A percentile compares a stretch with the other conserved stretches of the same genome.
Evolutionary conservation across 306 rosid genomes (phyloP).

Genomic region (Leucaena leucocephala): DNA sequence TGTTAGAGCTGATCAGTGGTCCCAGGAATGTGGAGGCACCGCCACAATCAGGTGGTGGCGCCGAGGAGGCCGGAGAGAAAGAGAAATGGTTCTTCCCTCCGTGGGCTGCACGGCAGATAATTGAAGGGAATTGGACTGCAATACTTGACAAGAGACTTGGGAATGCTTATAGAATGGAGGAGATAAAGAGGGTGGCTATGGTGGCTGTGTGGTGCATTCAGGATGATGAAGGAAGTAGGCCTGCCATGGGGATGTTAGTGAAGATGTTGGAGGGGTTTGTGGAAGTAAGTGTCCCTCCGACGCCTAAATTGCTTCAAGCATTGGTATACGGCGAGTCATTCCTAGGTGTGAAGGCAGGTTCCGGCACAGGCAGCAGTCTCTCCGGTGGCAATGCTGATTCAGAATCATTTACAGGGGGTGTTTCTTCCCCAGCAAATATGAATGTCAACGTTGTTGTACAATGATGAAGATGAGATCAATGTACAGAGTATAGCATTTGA

Average conservation of each 20-base stretch:
- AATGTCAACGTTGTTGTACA: conserved; percentile 44
- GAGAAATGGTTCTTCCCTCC: conserved; percentile 91
- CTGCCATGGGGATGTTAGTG: conserved; percentile 78
- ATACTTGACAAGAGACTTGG: conserved; percentile 69
- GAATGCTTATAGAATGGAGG: conserved; percentile 47
- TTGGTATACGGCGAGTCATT: conserved; percentile 79
- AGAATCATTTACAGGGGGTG: conserved; percentile 53
- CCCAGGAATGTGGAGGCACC: conserved; percentile 70
- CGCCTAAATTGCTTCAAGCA: conserved; percentile 78
- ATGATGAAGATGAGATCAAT: conserved; percentile 32
- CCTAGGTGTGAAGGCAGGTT: conserved; percentile 57
- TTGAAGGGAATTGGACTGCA: conserved; percentile 55
- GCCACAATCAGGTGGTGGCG: conserved; percentile 39
- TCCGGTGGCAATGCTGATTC: conserved; percentile 55
- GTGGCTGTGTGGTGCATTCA: conserved; percentile 97
- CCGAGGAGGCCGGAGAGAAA: conserved; percentile 45
- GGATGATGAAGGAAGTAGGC: conserved; percentile 74
- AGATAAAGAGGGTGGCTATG: conserved; percentile 62
- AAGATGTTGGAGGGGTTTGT: conserved; percentile 82
- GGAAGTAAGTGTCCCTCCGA: conserved; percentile 65
- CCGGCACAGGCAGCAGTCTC: conserved; percentile 45
- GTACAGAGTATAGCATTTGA: conserved; percentile 30
- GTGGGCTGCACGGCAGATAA: conserved; percentile 73
- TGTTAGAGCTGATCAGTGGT: conserved; percentile 75
- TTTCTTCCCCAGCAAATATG: conserved; percentile 48